These are phyloP conservation scores for Talaromyces sp. DNA, from an alignment of 2,329 filamentous ascomycete genomes.

Conservation along the genomic window DNA sequence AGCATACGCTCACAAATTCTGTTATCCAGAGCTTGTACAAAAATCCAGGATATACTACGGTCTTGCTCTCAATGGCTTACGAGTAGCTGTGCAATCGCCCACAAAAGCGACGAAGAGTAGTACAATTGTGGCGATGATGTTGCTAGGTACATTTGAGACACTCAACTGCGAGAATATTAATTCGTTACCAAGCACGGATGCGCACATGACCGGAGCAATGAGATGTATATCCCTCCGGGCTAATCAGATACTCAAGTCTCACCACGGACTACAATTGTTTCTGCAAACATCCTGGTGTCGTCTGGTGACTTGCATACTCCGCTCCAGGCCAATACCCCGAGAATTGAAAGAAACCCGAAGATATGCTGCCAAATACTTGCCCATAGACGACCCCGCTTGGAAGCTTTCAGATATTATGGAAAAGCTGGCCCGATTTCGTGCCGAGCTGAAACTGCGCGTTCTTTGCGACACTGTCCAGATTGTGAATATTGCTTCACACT, in stretches of 20 bases:
- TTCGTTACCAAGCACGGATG: slow-evolving; percentile 15
- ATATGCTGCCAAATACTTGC: slow-evolving; percentile 3
- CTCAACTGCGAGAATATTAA: slow-evolving; percentile 12
- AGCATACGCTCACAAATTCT: slow-evolving; percentile 20
- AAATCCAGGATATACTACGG: slow-evolving; percentile 19
- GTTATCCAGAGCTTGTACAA: slow-evolving; percentile 11
- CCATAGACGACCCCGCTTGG: slow-evolving; percentile 10
- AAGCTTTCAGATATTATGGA: slow-evolving; percentile 11
- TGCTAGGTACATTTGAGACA: slow-evolving; percentile 21
- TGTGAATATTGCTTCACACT: neutral
- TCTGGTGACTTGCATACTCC: slow-evolving; percentile 18
- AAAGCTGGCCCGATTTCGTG: slow-evolving; percentile 8
- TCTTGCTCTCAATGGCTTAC: slow-evolving; percentile 11
- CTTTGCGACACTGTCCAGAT: neutral
- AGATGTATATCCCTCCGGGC: slow-evolving; percentile 16
- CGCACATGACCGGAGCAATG: slow-evolving; percentile 22
- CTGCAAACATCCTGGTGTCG: slow-evolving; percentile 22
- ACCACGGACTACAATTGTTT: slow-evolving; percentile 22
- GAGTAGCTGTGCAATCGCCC: neutral
- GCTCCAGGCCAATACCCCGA: slow-evolving; percentile 14
- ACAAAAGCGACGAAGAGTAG: slow-evolving; percentile 6
- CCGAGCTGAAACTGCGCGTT: neutral
- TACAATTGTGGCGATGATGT: slow-evolving; percentile 20
- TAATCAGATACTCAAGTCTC: slow-evolving; percentile 7
- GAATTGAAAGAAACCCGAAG: slow-evolving; percentile 15